A percentile compares a stretch with the other conserved stretches of the same genome.
phyloP scores from a whole-genome alignment of 805 yeast species.

The Kazachstania kunashirensis region DNA sequence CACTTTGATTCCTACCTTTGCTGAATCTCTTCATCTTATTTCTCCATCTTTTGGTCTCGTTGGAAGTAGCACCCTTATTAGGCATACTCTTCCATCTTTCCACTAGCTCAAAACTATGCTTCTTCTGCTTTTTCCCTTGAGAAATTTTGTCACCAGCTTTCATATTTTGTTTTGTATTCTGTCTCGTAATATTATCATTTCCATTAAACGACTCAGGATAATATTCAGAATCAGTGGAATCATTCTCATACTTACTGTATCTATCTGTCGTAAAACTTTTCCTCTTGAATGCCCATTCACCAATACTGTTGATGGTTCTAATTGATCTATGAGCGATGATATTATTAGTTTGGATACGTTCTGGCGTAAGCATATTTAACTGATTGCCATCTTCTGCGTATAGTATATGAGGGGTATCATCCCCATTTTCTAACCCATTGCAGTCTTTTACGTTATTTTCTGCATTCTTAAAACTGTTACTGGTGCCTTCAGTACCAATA shows the following conservation, averaged over 20 bases:
- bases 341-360: constrained; percentile 18
- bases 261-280: constrained; percentile 9
- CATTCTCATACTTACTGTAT: constrained; percentile 7
- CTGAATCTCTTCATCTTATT: constrained; percentile 17
- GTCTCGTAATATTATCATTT: neutral
- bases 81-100: constrained; percentile 28
- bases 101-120: constrained; percentile 10
- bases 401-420: constrained; percentile 4
- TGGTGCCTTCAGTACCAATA: constrained; percentile 1
- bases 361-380: constrained; percentile 15
- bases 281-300: constrained; percentile 22
- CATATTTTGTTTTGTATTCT: constrained; percentile 2
- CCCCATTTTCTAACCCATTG: constrained; percentile 2
- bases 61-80: constrained; percentile 11
- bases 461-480: neutral
- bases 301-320: constrained; percentile 24
- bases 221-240: constrained; percentile 15
- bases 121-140: neutral
- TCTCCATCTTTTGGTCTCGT: constrained; percentile 17
- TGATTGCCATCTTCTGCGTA: constrained; percentile 5
- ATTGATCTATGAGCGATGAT: constrained; percentile 26
- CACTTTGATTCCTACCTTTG: constrained; percentile 6
- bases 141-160: neutral
- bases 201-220: neutral
- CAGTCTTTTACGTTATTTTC: neutral